Evolutionary conservation across 2,329 filamentous ascomycete species (phyloP).

Genomic region (Hymenoscyphus linearis): DNA sequence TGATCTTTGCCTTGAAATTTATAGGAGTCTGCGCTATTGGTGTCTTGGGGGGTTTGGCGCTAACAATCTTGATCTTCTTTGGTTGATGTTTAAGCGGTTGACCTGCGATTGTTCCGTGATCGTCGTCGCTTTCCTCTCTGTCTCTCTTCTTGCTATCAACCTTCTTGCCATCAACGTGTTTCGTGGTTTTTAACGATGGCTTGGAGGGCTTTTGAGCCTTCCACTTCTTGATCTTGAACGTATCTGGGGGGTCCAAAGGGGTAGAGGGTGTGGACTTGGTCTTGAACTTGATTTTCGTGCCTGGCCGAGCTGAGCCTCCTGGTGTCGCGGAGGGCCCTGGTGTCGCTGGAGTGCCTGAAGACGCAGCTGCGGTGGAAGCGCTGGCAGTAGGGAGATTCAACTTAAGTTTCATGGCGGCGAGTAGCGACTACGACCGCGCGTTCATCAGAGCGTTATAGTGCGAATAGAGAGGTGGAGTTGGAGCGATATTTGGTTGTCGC

Average conservation of each 20-base stretch:
- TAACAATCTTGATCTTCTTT: constrained; percentile 45
- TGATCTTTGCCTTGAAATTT: constrained; percentile 53
- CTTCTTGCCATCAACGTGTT: constrained; percentile 31
- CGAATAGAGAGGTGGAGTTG: neutral
- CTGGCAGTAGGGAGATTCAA: constrained; percentile 20
- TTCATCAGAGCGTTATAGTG: neutral
- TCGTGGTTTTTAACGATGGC: constrained; percentile 47
- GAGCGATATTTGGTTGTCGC: neutral
- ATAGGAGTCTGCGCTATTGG: constrained; percentile 14
- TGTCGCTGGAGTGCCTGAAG: constrained; percentile 19
- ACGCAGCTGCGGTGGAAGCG: constrained; percentile 1
- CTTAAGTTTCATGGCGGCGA: constrained; percentile 27
- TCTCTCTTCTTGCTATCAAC: constrained; percentile 52
- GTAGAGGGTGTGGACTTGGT: constrained; percentile 25
- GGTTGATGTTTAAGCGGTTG: constrained; percentile 12
- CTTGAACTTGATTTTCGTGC: constrained; percentile 29
- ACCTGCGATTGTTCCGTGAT: constrained; percentile 33
- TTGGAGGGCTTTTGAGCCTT: constrained; percentile 57
- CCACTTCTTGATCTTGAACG: constrained; percentile 39
- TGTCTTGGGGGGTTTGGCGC: constrained; percentile 7
- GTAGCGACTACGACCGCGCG: neutral
- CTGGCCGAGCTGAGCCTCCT: constrained; percentile 18
- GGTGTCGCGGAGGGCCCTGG: constrained; percentile 20
- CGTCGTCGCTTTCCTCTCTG: constrained; percentile 46
- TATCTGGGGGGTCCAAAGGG: constrained; percentile 15